These are phyloP conservation scores for Silene noctiflora DNA, from an alignment of 179 eudicot genomes.

Conservation along the genomic window DNA sequence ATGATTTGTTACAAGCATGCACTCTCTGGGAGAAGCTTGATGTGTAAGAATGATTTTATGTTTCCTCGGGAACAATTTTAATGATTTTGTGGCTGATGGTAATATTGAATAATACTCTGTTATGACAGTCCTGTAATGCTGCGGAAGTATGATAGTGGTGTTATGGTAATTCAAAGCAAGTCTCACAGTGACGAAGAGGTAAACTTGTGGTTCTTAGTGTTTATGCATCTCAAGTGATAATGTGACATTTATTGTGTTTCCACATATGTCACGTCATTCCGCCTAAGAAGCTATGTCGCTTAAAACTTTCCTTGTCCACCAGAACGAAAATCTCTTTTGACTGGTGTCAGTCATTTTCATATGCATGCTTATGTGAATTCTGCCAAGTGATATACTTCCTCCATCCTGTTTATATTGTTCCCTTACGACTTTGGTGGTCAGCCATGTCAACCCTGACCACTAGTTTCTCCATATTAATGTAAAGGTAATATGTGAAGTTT, in stretches of 20 bases:
- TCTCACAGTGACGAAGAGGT: slow-evolving; percentile 93
- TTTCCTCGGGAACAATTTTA: slow-evolving; percentile 1
- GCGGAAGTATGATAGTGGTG: slow-evolving; percentile 93
- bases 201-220: slow-evolving; percentile 13
- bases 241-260: neutral
- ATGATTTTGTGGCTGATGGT: slow-evolving; percentile 7
- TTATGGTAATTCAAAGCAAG: slow-evolving; percentile 88
- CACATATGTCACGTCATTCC: neutral
- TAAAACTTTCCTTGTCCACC: neutral
- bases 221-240: neutral
- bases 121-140: slow-evolving; percentile 74
- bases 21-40: slow-evolving; percentile 92
- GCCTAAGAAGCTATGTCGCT: neutral
- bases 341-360: neutral
- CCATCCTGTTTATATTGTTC: neutral
- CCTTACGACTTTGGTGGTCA: neutral
- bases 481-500: neutral
- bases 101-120: slow-evolving; percentile 9
- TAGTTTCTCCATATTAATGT: neutral
- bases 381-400: neutral
- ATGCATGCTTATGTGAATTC: neutral
- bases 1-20: slow-evolving; percentile 89
- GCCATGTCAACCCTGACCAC: neutral
- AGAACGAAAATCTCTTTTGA: neutral
- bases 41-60: slow-evolving; percentile 50